Evolutionary conservation across 192 early-diverging fungal species (phyloP), one percentile per base, ranked within the genome.

Genomic region (Chytriomyces sp.): DNA sequence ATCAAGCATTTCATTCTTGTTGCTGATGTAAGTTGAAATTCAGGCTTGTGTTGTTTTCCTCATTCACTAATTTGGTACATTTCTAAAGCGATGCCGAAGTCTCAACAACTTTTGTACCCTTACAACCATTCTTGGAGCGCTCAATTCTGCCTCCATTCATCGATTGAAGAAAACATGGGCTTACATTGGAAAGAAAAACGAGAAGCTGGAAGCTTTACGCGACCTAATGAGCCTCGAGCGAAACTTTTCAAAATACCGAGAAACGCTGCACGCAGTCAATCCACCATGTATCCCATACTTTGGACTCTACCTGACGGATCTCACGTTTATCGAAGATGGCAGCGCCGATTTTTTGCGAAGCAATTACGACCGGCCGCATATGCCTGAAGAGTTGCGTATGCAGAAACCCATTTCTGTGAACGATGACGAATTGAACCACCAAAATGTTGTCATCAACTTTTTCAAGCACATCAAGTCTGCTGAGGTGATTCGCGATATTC

Each of bases 81-180:
- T 44, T 79, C 46, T 50, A 23, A 81, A 93, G 85, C 79, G 88
- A 80, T 94, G 96, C 86, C 91, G 91, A 28, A 75, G 80, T 35
- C 81, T 98, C 13, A 97, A 99, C 84, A 99, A 98, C 88, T 99
- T 94, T 77, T 96, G 95, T 80, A 93, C 94, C 9, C 88, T 97
- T 47, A 94, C 94, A 85, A 91, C 96, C 5, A 93, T 98, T 45
- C 87, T 96, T 8, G 94, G 95, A 44, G 95, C 93, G 7, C 91
- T 99, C 73, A 93, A 94, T 47, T 92, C 93, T 5, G 93, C 94
- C 3, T 91, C 95, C 5, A 89, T 99, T 60, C 92, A 93, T 82
- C 92, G 98, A 24, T 83, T 98, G 50, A 93, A 91, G 8, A 89
- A 94, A 48, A 97, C 98, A 2, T 97, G 96, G 95, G 18, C 57